Percentiles rank a stretch among this genome's conserved stretches.
Evolutionary conservation across 2,329 filamentous ascomycete genomes (phyloP).

Genomic region (Coccinonectria pachysandricola): DNA sequence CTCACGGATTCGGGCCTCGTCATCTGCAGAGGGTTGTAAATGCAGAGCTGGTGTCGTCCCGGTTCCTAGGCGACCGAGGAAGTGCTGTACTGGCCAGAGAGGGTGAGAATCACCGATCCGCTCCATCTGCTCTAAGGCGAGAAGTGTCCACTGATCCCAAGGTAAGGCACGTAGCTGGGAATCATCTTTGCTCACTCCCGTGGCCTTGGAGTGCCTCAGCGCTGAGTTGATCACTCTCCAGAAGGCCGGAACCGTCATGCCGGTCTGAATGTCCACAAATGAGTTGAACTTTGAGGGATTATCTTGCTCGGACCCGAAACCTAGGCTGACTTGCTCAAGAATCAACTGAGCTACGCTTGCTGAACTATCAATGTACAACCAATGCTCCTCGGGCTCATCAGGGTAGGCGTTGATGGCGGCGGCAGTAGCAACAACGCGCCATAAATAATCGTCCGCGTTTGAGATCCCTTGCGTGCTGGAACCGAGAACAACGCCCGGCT

Average conservation of each 20-base stretch:
- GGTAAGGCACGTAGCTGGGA: too few relatives aligned
- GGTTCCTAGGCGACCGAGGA: constrained; percentile 1
- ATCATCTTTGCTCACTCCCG: too few relatives aligned
- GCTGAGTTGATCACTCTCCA: constrained; percentile 4
- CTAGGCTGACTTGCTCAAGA: too few relatives aligned
- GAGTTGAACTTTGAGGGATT: too few relatives aligned
- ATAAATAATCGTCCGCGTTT: constrained; percentile 10
- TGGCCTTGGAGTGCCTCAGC: constrained; percentile 1
- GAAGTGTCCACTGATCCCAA: constrained; percentile 1
- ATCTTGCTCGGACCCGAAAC: too few relatives aligned
- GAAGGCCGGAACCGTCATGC: constrained; percentile 2
- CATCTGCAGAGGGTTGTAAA: too few relatives aligned
- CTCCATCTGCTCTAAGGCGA: constrained; percentile 3
- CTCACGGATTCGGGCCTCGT: too few relatives aligned
- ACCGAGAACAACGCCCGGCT: constrained; percentile 12
- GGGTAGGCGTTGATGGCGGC: constrained; percentile 2
- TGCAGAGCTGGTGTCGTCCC: not conserved
- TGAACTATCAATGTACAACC: constrained; percentile 4
- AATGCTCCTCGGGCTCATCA: constrained; percentile 1
- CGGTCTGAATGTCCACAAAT: constrained; percentile 1
- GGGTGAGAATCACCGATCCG: constrained; percentile 4
- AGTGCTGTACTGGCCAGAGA: constrained; percentile 5
- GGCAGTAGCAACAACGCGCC: constrained; percentile 6
- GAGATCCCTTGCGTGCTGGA: constrained; percentile 5
- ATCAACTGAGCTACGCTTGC: too few relatives aligned